Evolutionary conservation across 2,329 filamentous ascomycete genomes (phyloP).

Genomic region (Beauveria medogensis): DNA sequence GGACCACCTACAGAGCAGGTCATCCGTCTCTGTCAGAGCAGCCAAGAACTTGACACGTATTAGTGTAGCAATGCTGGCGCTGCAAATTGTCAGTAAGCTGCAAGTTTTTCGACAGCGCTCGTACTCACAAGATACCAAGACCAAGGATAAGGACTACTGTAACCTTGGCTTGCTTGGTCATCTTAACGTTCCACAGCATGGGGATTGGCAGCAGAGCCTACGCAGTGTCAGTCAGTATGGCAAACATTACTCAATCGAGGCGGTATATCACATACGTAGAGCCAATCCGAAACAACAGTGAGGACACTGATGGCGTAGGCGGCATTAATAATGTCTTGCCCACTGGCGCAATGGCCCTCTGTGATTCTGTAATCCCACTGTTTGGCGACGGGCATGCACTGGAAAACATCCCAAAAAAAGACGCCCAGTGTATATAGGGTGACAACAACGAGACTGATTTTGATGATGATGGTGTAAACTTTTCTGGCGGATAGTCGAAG

Average conservation of each 20-base stretch:
- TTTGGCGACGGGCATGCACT: conserved; percentile 41
- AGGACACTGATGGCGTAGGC: conserved; percentile 45
- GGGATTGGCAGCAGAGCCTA: conserved; percentile 44
- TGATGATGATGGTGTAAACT: conserved; percentile 41
- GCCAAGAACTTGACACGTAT: conserved; percentile 42
- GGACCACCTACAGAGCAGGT: conserved; percentile 39
- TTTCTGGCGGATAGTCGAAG: conserved; percentile 38
- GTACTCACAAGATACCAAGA: conserved; percentile 40
- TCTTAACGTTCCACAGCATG: conserved; percentile 47
- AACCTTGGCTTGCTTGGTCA: conserved; percentile 43
- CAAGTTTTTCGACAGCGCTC: background rate
- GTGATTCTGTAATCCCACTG: conserved; percentile 46
- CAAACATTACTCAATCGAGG: background rate
- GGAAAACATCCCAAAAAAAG: conserved; percentile 45
- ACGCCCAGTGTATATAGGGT: conserved; percentile 37
- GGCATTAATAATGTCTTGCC: conserved; percentile 36
- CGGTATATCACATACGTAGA: conserved; percentile 32
- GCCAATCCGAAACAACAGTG: conserved; percentile 46
- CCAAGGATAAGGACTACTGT: conserved; percentile 42
- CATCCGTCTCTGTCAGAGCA: conserved; percentile 34
- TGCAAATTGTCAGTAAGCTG: conserved; percentile 15
- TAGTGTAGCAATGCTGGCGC: conserved; percentile 46
- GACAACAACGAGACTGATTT: conserved; percentile 37
- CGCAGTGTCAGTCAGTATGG: background rate
- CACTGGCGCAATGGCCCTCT: conserved; percentile 33